Conservation (phyloP, 495 filamentous ascomycete species). For the Aspergillus mulundensis region DNA sequence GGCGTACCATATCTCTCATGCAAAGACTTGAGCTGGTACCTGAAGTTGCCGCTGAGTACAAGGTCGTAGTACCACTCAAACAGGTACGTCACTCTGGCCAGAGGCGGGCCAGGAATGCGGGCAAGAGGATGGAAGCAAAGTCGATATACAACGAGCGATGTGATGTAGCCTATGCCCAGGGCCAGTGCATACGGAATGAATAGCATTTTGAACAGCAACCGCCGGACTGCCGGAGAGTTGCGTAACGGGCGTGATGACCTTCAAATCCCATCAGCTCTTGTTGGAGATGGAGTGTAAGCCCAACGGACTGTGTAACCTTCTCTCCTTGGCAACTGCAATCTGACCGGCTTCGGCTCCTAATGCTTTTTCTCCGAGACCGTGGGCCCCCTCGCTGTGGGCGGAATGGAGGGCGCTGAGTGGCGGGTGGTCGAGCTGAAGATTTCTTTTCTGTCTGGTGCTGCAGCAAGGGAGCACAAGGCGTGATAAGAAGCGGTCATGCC, state of each 20-base stretch:
- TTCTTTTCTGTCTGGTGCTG: not conserved
- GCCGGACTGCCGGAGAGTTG: not conserved
- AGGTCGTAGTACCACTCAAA: slow-evolving; percentile 13
- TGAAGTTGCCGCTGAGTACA: not conserved
- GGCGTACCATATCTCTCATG: no score
- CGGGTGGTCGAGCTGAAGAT: not conserved
- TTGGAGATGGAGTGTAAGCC: not conserved
- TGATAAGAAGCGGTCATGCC: not conserved
- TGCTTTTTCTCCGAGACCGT: not conserved
- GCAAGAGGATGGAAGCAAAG: slow-evolving; percentile 3
- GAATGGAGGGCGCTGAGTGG: not conserved
- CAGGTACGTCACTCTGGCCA: slow-evolving; percentile 5
- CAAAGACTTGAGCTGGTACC: no score
- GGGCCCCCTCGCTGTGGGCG: not conserved
- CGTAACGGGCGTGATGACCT: not conserved
- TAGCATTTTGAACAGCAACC: no score
- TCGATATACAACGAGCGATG: not conserved
- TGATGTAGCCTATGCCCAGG: no score
- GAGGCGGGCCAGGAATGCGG: slow-evolving; percentile 2
- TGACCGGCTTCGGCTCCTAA: not conserved
- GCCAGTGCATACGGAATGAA: no score
- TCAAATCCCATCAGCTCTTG: not conserved
- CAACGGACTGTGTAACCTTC: not conserved
- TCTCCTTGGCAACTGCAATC: not conserved
- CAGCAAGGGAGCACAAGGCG: not conserved